phyloP scores from a whole-genome alignment of 495 filamentous ascomycete species.

The Melanomma pulvis-pyrius region DNA sequence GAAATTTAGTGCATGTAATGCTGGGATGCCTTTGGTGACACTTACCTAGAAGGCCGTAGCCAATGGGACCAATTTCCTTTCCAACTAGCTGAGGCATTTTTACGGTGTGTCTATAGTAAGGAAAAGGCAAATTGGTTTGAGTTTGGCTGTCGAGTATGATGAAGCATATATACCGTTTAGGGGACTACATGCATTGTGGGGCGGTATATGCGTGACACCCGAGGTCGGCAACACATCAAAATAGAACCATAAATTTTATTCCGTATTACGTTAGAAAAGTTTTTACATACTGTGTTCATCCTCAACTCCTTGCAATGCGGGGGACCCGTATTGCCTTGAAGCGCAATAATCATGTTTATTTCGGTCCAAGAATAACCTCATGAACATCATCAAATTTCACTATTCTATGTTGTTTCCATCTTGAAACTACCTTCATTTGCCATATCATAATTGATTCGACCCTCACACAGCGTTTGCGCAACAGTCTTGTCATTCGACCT shows the following conservation, averaged over 20 bases:
- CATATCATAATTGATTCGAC: no score
- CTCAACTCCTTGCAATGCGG: no score
- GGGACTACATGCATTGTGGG: neutral
- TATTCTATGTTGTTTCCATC: no score
- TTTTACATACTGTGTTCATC: neutral
- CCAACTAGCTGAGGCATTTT: neutral
- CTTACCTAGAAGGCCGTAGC: neutral
- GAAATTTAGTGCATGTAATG: neutral
- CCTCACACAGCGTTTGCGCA: no score
- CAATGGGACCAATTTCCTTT: neutral
- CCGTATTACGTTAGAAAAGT: no score
- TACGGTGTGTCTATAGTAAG: neutral
- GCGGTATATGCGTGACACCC: neutral
- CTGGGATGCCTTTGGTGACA: neutral
- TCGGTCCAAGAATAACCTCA: no score
- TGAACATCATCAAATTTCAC: no score
- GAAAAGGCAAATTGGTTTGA: neutral
- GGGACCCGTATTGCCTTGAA: no score
- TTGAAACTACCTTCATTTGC: no score
- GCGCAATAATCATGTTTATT: no score
- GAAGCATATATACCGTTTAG: neutral
- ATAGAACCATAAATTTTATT: neutral
- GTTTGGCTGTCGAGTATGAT: neutral
- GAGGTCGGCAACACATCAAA: neutral
- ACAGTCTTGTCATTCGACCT: no score